Conservation (phyloP, 371 early-diverging fungal genomes). For the Blakeslea trispora region DNA sequence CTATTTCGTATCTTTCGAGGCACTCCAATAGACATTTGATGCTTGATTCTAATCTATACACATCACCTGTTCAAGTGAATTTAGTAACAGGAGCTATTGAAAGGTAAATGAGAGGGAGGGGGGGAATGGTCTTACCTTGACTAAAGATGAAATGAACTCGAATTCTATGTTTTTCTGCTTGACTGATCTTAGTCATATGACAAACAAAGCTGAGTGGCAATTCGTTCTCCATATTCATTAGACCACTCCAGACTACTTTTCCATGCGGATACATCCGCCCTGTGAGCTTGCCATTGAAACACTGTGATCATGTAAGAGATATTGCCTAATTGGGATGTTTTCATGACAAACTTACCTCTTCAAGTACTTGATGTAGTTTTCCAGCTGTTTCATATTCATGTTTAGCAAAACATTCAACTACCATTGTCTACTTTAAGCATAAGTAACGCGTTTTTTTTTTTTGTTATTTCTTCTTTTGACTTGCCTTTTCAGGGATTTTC, state of each 20-base stretch:
- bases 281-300: constrained; percentile 22
- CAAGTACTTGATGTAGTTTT: constrained; percentile 31
- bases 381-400: constrained; percentile 30
- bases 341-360: constrained; percentile 20
- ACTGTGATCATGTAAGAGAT: constrained; percentile 9
- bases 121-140: constrained; percentile 9
- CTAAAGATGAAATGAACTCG: constrained; percentile 14
- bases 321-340: no score
- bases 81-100: background rate
- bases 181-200: constrained; percentile 15
- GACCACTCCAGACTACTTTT: constrained; percentile 25
- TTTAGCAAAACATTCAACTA: constrained; percentile 24
- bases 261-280: constrained; percentile 28
- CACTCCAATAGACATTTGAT: constrained; percentile 17
- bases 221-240: constrained; percentile 7
- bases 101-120: background rate
- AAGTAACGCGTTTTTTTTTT: no score
- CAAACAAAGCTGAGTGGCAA: constrained; percentile 12
- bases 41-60: constrained; percentile 9
- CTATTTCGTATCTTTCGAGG: constrained; percentile 24
- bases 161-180: constrained; percentile 8
- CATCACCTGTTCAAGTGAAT: background rate
- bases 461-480: no score
- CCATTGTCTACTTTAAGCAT: constrained; percentile 14
- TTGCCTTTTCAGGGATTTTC: constrained; percentile 20